A percentile compares a stretch with the other conserved stretches of the same genome.
Conservation (phyloP, 805 yeast species). For the Metschnikowia aberdeeniae region DNA sequence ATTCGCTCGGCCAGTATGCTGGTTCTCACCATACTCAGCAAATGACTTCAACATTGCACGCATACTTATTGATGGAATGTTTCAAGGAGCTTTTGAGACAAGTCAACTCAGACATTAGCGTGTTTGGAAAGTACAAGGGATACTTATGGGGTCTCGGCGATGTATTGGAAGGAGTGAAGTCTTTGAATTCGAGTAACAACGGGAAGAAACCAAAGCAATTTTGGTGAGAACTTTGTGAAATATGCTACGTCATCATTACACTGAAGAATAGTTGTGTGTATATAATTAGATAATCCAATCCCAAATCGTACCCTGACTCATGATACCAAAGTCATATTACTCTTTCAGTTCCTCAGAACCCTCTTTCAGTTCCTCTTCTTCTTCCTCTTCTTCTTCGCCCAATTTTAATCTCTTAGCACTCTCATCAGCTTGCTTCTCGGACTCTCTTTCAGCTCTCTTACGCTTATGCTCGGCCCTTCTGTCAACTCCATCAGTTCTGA, state of each 20-base stretch:
- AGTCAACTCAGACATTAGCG: constrained; percentile 19
- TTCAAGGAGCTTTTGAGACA: constrained; percentile 51
- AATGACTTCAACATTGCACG: constrained; percentile 52
- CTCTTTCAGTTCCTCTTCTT: constrained; percentile 9
- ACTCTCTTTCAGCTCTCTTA: constrained; percentile 49
- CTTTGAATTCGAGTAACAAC: not conserved
- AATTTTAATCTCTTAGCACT: constrained; percentile 23
- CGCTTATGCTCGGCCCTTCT: constrained; percentile 51
- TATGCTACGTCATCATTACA: not conserved
- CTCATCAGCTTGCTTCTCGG: constrained; percentile 23
- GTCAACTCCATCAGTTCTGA: constrained; percentile 49
- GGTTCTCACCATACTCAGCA: constrained; percentile 27
- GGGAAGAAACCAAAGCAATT: not conserved
- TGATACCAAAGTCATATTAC: constrained; percentile 1
- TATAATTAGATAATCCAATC: constrained; percentile 5
- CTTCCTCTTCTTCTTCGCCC: constrained; percentile 18
- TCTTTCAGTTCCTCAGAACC: constrained; percentile 7
- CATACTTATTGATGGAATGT: constrained; percentile 61
- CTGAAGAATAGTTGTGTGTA: constrained; percentile 2
- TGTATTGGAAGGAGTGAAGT: constrained; percentile 10
- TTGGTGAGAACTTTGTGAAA: not conserved
- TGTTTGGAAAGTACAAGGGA: constrained; percentile 41
- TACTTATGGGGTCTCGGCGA: constrained; percentile 49
- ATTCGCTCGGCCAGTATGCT: constrained; percentile 15
- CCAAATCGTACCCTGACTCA: constrained; percentile 3